These are phyloP conservation scores for Neurospora sp. DNA, from an alignment of 495 filamentous ascomycete species.

Conservation along the genomic window DNA sequence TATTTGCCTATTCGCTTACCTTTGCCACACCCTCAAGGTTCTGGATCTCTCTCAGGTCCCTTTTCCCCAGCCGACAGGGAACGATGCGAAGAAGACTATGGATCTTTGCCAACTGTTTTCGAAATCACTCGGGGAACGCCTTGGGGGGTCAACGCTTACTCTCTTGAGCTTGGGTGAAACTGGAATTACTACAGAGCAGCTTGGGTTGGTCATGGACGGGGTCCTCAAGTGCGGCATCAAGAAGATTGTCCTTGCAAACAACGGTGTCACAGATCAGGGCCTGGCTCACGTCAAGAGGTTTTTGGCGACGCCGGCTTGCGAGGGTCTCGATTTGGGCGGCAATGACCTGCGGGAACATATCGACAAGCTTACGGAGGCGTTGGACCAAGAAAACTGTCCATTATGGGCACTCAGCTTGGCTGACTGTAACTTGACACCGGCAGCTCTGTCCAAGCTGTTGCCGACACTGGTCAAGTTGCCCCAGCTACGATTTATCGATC, in stretches of 20 bases:
- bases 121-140: slow-evolving; percentile 63
- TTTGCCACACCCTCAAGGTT: slow-evolving; percentile 75
- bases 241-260: slow-evolving; percentile 74
- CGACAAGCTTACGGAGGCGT: slow-evolving; percentile 51
- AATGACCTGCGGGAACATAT: slow-evolving; percentile 66
- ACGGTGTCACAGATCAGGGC: slow-evolving; percentile 60
- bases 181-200: slow-evolving; percentile 54
- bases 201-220: slow-evolving; percentile 66
- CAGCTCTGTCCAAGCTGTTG: slow-evolving; percentile 63
- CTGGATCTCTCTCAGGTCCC: slow-evolving; percentile 78
- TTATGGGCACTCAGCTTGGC: slow-evolving; percentile 80
- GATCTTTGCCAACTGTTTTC: slow-evolving; percentile 45
- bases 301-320: slow-evolving; percentile 62
- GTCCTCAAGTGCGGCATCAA: slow-evolving; percentile 61
- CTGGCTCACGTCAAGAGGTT: slow-evolving; percentile 67
- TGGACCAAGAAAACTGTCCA: slow-evolving; percentile 47
- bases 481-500: slow-evolving; percentile 80
- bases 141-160: slow-evolving; percentile 66
- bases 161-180: slow-evolving; percentile 78
- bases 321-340: slow-evolving; percentile 89
- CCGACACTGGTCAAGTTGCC: slow-evolving; percentile 60
- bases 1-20: slow-evolving; percentile 79
- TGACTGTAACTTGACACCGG: slow-evolving; percentile 69
- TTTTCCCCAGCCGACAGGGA: slow-evolving; percentile 48
- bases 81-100: slow-evolving; percentile 9